Evolutionary conservation across 148 eudicot species (phyloP).

Genomic region (Heliamphora exappendiculata): DNA sequence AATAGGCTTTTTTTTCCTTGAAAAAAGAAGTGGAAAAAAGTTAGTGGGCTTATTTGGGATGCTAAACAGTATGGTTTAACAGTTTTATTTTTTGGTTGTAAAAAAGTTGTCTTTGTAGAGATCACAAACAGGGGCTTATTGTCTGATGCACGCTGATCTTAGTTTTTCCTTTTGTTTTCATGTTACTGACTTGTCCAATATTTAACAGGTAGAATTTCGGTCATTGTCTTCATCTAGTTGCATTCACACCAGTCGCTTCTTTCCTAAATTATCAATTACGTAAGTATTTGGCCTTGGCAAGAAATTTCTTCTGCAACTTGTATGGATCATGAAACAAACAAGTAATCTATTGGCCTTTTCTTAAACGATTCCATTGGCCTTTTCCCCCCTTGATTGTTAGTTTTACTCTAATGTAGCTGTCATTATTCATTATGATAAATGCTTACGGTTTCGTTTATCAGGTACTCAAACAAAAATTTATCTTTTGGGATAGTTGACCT

Average conservation of each 20-base stretch:
- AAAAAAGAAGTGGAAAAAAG: too few relatives aligned
- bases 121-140: too few relatives aligned
- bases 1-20: too few relatives aligned
- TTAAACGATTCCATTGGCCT: background rate
- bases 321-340: background rate
- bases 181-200: background rate
- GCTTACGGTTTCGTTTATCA: slow-evolving; percentile 20
- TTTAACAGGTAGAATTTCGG: slow-evolving; percentile 85
- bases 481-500: slow-evolving; percentile 88
- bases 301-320: background rate
- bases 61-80: too few relatives aligned
- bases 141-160: too few relatives aligned
- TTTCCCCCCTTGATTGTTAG: background rate
- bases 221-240: slow-evolving; percentile 57
- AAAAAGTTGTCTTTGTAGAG: too few relatives aligned
- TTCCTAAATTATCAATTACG: slow-evolving; percentile 94
- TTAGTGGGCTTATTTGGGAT: too few relatives aligned
- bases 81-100: too few relatives aligned
- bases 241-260: slow-evolving; percentile 55
- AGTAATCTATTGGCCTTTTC: background rate
- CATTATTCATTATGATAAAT: background rate
- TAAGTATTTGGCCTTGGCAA: slow-evolving; percentile 30
- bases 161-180: background rate
- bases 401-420: background rate
- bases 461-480: slow-evolving; percentile 77